These are phyloP conservation scores for Arthrobotrys sphaeroides DNA, from an alignment of 2,329 filamentous ascomycete species.

Conservation along the genomic window DNA sequence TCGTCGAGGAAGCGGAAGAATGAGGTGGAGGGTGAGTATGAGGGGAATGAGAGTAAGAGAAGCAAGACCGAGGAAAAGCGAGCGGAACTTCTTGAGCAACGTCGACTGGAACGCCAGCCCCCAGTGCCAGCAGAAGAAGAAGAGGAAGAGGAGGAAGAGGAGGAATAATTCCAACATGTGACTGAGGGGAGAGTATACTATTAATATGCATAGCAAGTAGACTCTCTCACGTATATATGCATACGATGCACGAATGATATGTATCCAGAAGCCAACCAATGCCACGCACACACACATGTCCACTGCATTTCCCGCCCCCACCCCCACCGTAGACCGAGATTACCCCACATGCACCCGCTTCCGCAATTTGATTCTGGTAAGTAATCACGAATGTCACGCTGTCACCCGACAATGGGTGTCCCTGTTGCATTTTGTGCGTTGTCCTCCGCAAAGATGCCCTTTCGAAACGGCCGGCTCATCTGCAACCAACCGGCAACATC, in stretches of 20 bases:
- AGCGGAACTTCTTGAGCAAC: background rate
- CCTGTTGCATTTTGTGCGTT: conserved; percentile 48
- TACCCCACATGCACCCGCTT: too few species aligned
- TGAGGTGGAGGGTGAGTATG: background rate
- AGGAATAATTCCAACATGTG: too few species aligned
- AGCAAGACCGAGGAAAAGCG: conserved; percentile 21
- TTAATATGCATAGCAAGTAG: background rate
- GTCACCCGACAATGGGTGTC: too few species aligned
- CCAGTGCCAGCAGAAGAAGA: background rate
- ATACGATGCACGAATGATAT: too few species aligned
- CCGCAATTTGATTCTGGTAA: too few species aligned
- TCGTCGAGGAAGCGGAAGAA: conserved; percentile 2
- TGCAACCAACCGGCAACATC: conserved; percentile 48
- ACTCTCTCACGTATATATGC: background rate
- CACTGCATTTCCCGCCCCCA: too few species aligned
- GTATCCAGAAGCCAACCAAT: too few species aligned
- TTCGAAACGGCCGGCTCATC: conserved; percentile 16
- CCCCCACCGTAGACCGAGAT: too few species aligned
- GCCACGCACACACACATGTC: too few species aligned
- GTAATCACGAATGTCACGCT: too few species aligned
- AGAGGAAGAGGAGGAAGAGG: background rate
- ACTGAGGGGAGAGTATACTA: too few species aligned
- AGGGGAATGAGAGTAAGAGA: conserved; percentile 1
- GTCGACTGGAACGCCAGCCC: background rate
- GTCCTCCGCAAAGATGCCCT: conserved; percentile 22